Evolutionary conservation across 1,139 yeast genomes (phyloP), one percentile per base, ranked within the genome.

Genomic region (Magnusiomyces paraingens): DNA sequence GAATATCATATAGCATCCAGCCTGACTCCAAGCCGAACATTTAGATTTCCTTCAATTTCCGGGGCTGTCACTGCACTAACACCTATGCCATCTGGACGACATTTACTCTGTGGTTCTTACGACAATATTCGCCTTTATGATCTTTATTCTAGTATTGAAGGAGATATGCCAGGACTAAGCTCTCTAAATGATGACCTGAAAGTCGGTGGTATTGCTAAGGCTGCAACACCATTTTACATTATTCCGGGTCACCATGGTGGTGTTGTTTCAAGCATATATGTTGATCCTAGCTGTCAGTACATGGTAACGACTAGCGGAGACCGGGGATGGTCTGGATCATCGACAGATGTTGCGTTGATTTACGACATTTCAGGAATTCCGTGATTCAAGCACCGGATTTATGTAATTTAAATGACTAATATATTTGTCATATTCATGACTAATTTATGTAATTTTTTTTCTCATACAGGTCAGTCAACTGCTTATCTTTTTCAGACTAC

Each of bases 281-380:
- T 91, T 38, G 98, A 91, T 66, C 93, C 90, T 44, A 86, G 93
- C 1, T 90, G 95, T 48, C 73, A 93, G 60, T 93, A 87, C 67
- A 77, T 93, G 83, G 80, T 91, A 14, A 85, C 96, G 65, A 84
- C 98, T 0, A 86, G 96, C 69, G 99, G 99, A 6, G 88, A 86
- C 61, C 79, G 98, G 64, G 99, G 99, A 2, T 91, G 97, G 97
- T 93, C 86, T 64, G 87, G 95, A 2, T 72, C 75, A 38, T 79
- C 83, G 44, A 86, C 95, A 0, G 99, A 93, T 58, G 79, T 84
- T 32, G 86, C 87, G 6, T 77, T 90, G 62, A 76, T 90, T 44
- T 91, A 90, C 67, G 95, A 90, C 65, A 83, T 91, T 44, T 73
- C 26, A 38, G 52, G 29, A 44, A 38, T 39, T 21, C 44, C 43